These are phyloP conservation scores for Mycena sanguinolenta DNA, from an alignment of 768 basidiomycete genomes.

Conservation along the genomic window DNA sequence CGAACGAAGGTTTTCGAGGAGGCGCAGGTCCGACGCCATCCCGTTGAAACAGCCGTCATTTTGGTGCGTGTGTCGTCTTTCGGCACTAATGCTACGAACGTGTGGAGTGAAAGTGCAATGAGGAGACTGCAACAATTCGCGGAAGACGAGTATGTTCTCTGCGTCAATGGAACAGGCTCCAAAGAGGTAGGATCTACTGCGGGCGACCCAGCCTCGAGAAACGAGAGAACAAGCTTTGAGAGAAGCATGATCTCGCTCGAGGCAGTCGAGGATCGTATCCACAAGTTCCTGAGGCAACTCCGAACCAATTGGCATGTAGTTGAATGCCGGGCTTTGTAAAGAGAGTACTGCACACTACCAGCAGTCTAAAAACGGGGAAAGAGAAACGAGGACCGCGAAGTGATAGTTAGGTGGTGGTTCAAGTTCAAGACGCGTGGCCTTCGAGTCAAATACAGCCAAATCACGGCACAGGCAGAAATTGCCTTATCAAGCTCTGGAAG, in stretches of 20 bases:
- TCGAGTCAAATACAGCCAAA: too few relatives aligned
- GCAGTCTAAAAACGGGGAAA: too few relatives aligned
- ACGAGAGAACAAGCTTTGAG: conserved; percentile 10
- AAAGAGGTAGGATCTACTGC: conserved; percentile 16
- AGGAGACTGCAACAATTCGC: background rate
- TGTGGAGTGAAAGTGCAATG: background rate
- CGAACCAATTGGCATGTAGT: too few relatives aligned
- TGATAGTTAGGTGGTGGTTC: too few relatives aligned
- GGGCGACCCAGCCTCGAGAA: background rate
- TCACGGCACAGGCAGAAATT: too few relatives aligned
- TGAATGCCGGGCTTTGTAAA: too few relatives aligned
- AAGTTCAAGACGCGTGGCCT: too few relatives aligned
- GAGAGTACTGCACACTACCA: too few relatives aligned
- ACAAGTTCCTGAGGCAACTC: conserved; percentile 12
- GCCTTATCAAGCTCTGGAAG: too few relatives aligned
- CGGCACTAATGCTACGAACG: background rate
- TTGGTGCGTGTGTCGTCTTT: background rate
- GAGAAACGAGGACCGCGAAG: too few relatives aligned
- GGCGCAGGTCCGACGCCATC: background rate
- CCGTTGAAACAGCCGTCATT: background rate
- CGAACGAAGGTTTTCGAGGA: background rate
- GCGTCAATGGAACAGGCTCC: background rate
- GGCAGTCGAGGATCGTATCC: conserved; percentile 13
- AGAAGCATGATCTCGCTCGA: background rate
- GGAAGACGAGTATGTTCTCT: background rate